phyloP scores from a whole-genome alignment of 192 early-diverging fungal species.

The Coemansia sp. region DNA sequence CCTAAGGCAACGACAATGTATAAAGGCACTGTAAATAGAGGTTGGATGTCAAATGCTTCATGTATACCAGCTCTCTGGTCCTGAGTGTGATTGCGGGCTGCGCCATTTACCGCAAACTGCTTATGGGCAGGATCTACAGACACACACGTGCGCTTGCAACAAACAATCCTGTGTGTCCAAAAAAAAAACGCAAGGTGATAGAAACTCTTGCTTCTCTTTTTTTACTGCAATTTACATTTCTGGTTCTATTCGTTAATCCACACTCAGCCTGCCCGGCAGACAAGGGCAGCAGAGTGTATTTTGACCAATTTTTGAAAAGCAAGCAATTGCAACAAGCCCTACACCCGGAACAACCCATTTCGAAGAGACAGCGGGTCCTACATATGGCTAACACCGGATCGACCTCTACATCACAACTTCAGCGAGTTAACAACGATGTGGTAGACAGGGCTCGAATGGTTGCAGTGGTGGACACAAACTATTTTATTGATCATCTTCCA shows the following conservation, averaged over 20 bases:
- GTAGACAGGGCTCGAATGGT: conserved; percentile 15
- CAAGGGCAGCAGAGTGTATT: neutral
- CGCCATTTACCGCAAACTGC: neutral
- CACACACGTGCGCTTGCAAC: neutral
- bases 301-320: neutral
- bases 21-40: neutral
- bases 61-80: neutral
- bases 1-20: neutral
- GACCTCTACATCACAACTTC: neutral
- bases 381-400: neutral
- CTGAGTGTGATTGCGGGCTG: neutral
- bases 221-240: neutral
- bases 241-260: neutral
- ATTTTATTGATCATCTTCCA: conserved; percentile 31
- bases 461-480: conserved; percentile 49
- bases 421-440: conserved; percentile 11
- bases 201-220: neutral
- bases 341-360: neutral
- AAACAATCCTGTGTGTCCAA: neutral
- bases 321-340: neutral
- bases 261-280: neutral
- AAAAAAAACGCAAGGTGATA: too few relatives aligned
- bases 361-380: neutral
- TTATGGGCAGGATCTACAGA: neutral
- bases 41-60: neutral